Base-by-base conservation (phyloP, 1,139 yeast genomes). In the Magnusiomyces magnusii region DNA sequence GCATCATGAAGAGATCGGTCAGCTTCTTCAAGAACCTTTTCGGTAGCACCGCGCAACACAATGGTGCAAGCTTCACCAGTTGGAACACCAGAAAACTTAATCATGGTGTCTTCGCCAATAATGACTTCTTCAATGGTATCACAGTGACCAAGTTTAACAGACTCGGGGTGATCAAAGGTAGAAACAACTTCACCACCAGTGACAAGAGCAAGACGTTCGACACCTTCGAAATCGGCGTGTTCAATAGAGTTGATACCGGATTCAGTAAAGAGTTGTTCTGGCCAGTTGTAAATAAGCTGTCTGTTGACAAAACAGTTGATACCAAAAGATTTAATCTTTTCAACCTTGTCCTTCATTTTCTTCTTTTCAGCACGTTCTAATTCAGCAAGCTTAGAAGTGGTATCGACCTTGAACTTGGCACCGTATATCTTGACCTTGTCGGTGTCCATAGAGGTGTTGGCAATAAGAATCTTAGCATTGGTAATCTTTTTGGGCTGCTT, bases 181-280 rank as follows among this genome's bases (percentile, higher is more conserved):
- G 98, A 92, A 2, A 87, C 97, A 59, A 95, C 98, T 76, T 93
- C 99, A 68, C 97, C 99, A 56, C 99, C 99, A 5, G 98, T 92
- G 28, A 92, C 99, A 55, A 93, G 79, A 2, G 99, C 97, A 66
- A 93, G 81, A 72, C 99, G 85, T 77, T 93, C 99, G 61, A 93
- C 91, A 68, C 99, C 99, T 70, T 90, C 99, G 68, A 95, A 95
- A 74, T 95, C 99, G 24, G 99, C 99, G 71, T 95, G 99, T 76
- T 93, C 99, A 64, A 93, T 90, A 41, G 97, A 85, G 75, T 90
- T 92, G 68, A 93, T 87, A 60, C 86, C 84, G 52, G 90, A 75
- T 68, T 93, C 99, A 5, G 96, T 82, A 70, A 93, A 89, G 65
- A 93, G 79, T 74, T 90, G 97, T 75, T 93, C 99, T 36, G 99